Base-by-base conservation (phyloP, 73 alveolate genomes). In the Urostyla sp. region DNA sequence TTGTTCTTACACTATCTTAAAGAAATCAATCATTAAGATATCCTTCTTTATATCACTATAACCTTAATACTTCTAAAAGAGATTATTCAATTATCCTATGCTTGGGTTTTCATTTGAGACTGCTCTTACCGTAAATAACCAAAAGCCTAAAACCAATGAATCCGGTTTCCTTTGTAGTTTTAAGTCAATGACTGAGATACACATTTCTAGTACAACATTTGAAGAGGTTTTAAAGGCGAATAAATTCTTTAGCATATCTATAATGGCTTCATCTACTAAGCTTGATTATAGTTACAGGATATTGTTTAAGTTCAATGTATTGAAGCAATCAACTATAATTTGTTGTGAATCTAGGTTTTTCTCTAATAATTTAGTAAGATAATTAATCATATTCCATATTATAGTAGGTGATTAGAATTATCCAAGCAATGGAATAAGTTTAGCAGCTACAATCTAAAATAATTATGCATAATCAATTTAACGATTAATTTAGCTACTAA, bases 311-410 rank as follows among this genome's bases (percentile, higher is more conserved):
- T 75, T 75, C 23, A 55, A 28, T 0, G 37, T 15, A 0, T 59
- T 27, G 28, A 75, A 56, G 51, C 72, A 56, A 26, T 75, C 87
- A 2, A 57, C 21, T 1, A 75, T 38, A 1, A 36, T 4, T 10
- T 54, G 10, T 36, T 34, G 21, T 16, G 77, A 30, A 18, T 75
- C 87, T 55, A 51, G 57, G 35, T 55, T 50, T 67, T 50, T 54
- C 27, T 75, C 87, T 20, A 75, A 37, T 13, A 75, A 30, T 21
- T 49, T 43, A 15, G 76, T 75, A 4, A 75, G 24, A 26, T 50
- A 56, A 37, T 75, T 75, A 1, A 75, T 75, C 55, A 55, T 54
- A 56, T 75, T 54, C 87, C 87, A 75, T 21, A 75, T 37, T 1
- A 75, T 16, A 56, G 10, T 75, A 0, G 87, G 87, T 11, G 66